Conservation (phyloP, 2,329 filamentous ascomycete species). For the Penicillium frequentans region DNA sequence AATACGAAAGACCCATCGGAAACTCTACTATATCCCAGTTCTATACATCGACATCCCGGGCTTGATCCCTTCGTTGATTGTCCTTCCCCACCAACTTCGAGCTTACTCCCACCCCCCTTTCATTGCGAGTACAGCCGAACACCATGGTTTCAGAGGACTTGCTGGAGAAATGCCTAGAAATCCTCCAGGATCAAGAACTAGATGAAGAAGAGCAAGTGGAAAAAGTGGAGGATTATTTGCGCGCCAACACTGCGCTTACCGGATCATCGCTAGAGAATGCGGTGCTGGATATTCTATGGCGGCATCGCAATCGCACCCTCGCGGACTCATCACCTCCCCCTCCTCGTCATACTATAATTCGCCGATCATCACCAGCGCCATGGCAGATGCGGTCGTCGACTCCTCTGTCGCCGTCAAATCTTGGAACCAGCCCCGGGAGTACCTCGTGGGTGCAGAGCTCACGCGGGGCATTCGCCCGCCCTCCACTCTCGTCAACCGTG, state of each 20-base stretch:
- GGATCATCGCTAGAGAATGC: slow-evolving; percentile 83
- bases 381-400: slow-evolving; percentile 82
- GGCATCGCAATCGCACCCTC: slow-evolving; percentile 42
- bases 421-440: slow-evolving; percentile 75
- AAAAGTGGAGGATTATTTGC: slow-evolving; percentile 80
- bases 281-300: slow-evolving; percentile 86
- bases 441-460: slow-evolving; percentile 75
- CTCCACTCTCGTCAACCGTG: slow-evolving; percentile 71
- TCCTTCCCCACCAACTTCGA: slow-evolving; percentile 5
- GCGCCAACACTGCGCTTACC: slow-evolving; percentile 71
- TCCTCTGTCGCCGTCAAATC: slow-evolving; percentile 75
- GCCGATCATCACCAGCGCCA: slow-evolving; percentile 86
- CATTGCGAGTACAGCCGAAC: slow-evolving; percentile 12
- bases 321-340: slow-evolving; percentile 75
- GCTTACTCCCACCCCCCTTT: slow-evolving; percentile 6
- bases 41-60: background rate
- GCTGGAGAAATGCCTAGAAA: slow-evolving; percentile 85
- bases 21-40: background rate
- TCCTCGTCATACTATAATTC: slow-evolving; percentile 83
- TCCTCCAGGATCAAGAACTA: slow-evolving; percentile 77
- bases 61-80: background rate
- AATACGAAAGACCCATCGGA: background rate
- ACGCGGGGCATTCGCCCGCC: slow-evolving; percentile 72
- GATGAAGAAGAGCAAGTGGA: slow-evolving; percentile 97
- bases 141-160: slow-evolving; percentile 89